Evolutionary conservation across 2,329 filamentous ascomycete species (phyloP), one percentile per base, ranked within the genome.

Genomic region (Trichoderma sp.): DNA sequence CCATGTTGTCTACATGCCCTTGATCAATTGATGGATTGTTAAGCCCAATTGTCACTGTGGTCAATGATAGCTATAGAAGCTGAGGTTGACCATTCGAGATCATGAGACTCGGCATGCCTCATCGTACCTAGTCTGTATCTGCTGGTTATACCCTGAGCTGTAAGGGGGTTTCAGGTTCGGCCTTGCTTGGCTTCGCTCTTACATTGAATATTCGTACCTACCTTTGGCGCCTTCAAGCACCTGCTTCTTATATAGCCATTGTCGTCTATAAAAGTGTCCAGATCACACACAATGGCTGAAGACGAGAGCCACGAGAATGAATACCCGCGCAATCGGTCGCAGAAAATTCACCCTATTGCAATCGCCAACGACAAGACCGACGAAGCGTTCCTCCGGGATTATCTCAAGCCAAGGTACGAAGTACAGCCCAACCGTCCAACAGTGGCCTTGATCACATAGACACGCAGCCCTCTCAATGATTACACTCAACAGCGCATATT

Each of bases 351-450:
- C 57, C 76, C 77, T 1, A 80, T 88, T 44, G 81, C 84, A 26
- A 68, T 69, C 28, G 84, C 81, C 19, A 86, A 85, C 67, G 69
- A 69, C 26, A 81, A 81, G 67, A 71, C 73, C 0, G 79, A 86
- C 58, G 75, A 78, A 0, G 76, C 79, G 0, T 88, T 88, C 69
- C 69, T 83, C 17, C 68, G 71, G 24, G 75, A 81, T 15, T 83
- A 86, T 68, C 66, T 87, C 9, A 75, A 76, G 44, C 78, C 80
- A 19, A 77, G 75, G 84, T 86, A 71, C 28, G 47, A 1, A 6
- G 19, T 14, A 39, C 41, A 3, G 43, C 43, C 17, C n/a, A 50
- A 9, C 26, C 43, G 44, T 19, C 14, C 43, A 10, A 12, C 69
- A 78, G 30, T 5, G 9, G 5, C 39, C 14, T 47, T 45, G 6